A percentile compares a stretch with the other conserved stretches of the same genome.
These are phyloP conservation scores for Naumovozyma dairenensis DNA, from an alignment of 805 yeast species.

Conservation along the genomic window DNA sequence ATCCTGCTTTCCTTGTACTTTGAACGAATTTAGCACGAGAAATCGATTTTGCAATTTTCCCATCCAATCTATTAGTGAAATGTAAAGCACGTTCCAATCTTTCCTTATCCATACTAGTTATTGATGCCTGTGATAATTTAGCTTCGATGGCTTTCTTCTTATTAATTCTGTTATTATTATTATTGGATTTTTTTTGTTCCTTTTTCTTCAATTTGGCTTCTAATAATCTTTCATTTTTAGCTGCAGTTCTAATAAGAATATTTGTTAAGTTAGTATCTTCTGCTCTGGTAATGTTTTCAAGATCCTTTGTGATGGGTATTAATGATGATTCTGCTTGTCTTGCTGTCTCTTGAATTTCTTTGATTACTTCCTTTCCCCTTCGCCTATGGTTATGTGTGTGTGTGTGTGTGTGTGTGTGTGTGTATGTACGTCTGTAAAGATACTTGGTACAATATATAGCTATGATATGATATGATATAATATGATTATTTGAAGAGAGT, in stretches of 20 bases:
- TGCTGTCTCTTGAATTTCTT: constrained; percentile 74
- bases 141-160: constrained; percentile 20
- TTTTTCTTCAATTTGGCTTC: constrained; percentile 43
- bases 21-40: constrained; percentile 55
- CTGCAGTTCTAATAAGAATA: constrained; percentile 56
- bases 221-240: constrained; percentile 55
- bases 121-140: constrained; percentile 14
- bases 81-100: constrained; percentile 42
- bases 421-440: too few species aligned
- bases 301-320: constrained; percentile 39
- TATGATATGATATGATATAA: too few species aligned
- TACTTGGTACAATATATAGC: too few species aligned
- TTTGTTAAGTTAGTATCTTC: constrained; percentile 51
- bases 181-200: constrained; percentile 21
- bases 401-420: too few species aligned
- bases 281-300: constrained; percentile 46
- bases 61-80: constrained; percentile 45
- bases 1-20: constrained; percentile 53
- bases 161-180: constrained; percentile 16
- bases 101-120: constrained; percentile 27
- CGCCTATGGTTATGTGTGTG: too few species aligned
- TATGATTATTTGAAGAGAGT: too few species aligned
- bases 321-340: constrained; percentile 46
- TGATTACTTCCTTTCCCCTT: constrained; percentile 35
- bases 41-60: constrained; percentile 56